Conservation (phyloP, 768 basidiomycete species). For the Rhodotorula diobovata region DNA sequence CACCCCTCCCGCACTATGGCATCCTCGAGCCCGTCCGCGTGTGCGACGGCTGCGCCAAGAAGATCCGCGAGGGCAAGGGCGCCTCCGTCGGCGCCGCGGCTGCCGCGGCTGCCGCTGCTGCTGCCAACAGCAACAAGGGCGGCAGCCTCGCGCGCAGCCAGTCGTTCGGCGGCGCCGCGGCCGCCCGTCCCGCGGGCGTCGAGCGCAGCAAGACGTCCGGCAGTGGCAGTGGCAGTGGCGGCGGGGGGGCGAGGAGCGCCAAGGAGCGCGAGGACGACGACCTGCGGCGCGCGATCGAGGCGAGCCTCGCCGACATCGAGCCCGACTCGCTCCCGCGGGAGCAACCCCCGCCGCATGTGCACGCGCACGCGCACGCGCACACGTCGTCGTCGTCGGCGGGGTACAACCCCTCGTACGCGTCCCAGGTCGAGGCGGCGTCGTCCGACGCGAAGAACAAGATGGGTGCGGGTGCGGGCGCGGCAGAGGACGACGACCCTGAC, state of each 20-base stretch:
- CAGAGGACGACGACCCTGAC: conserved; percentile 86
- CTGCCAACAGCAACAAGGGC: too few relatives aligned
- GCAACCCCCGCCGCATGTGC: conserved; percentile 37
- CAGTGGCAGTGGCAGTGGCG: conserved; percentile 44
- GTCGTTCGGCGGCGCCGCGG: conserved; percentile 53
- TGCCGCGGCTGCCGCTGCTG: conserved; percentile 2
- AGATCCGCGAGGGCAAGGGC: conserved; percentile 51
- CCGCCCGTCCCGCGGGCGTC: conserved; percentile 44
- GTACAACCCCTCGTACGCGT: conserved; percentile 54
- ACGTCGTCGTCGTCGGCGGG: conserved; percentile 39
- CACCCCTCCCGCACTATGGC: conserved; percentile 86
- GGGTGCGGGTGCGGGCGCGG: conserved; percentile 45
- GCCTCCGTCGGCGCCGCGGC: neutral
- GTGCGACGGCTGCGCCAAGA: conserved; percentile 82
- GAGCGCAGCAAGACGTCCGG: conserved; percentile 33
- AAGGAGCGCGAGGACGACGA: conserved; percentile 62
- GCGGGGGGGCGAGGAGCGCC: neutral
- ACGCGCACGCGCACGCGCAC: too few relatives aligned
- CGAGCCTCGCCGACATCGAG: conserved; percentile 73
- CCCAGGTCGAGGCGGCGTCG: conserved; percentile 48
- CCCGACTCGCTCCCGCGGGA: neutral
- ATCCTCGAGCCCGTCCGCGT: conserved; percentile 88
- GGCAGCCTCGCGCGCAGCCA: neutral
- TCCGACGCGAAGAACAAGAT: conserved; percentile 9
- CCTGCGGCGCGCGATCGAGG: conserved; percentile 84